phyloP scores from a whole-genome alignment of 2,329 filamentous ascomycete genomes.

The Aspergillus pseudonomiae region DNA sequence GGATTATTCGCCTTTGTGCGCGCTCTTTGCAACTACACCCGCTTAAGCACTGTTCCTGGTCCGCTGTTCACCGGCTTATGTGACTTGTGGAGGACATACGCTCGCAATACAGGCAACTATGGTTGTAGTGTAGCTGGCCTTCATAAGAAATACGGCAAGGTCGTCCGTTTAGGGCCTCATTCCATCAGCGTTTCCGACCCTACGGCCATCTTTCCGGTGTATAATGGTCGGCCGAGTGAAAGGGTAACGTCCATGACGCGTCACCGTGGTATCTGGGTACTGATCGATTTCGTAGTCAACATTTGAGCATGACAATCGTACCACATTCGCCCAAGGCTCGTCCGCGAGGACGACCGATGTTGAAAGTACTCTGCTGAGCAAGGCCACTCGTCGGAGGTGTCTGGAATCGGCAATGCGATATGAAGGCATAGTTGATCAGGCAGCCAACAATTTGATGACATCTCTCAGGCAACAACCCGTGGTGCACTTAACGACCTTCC shows the following conservation, averaged over 20 bases:
- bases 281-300: not conserved
- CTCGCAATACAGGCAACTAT: constrained; percentile 8
- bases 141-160: constrained; percentile 20
- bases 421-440: constrained; percentile 15
- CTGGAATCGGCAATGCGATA: not conserved
- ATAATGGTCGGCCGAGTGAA: not conserved
- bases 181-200: constrained; percentile 21
- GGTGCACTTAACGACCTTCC: constrained; percentile 8
- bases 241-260: constrained; percentile 1
- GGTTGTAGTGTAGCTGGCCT: constrained; percentile 11
- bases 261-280: not conserved
- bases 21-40: constrained; percentile 18
- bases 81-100: constrained; percentile 16
- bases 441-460: constrained; percentile 9
- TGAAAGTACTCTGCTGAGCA: not conserved
- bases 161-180: constrained; percentile 21
- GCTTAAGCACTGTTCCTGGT: constrained; percentile 19
- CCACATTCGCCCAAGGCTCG: not conserved
- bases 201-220: constrained; percentile 1
- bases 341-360: not conserved
- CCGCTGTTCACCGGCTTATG: constrained; percentile 17
- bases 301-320: not conserved
- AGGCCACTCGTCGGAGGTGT: not conserved
- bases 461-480: constrained; percentile 11
- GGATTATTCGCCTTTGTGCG: constrained; percentile 8